Base-by-base conservation (phyloP, 306 rosid genomes). In the Pyrus pyrifolia region DNA sequence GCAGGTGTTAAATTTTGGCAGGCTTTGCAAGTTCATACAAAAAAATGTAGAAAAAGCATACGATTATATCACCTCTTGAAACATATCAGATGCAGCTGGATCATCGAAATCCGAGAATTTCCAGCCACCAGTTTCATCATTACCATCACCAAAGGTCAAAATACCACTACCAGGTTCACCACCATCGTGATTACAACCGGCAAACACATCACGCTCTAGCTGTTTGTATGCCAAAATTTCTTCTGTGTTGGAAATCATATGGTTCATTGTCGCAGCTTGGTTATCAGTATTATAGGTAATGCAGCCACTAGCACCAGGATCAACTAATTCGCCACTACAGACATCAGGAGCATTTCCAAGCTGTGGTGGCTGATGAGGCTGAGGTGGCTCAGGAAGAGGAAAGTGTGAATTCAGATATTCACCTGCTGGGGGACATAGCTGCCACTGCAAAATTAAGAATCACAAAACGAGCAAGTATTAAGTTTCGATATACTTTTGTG, bases 271-370 rank as follows among this genome's bases (percentile, higher is more conserved):
- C 1, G 70, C 27, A 65, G 70, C 49, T 33, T 35, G 70, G 7
- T 60, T 29, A 35, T 17, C 49, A 19, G 44, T 8, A 65, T 19
- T 18, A 8, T 42, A 19, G 70, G 17, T 12, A 0, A 60, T 5
- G 66, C 15, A 27, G 58, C 40, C 30, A 46, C 8, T 10, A 64
- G 63, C 72, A 57, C 81, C 84, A 18, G 81, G 57, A 35, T 80
- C 60, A 55, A 55, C 21, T 8, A 8, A 25, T 60, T 60, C 2
- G 25, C 14, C 66, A 60, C 18, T 5, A 60, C 17, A 60, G 33
- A 25, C 18, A 25, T 25, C 10, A 25, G 66, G 66, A 11, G 35
- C 66, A 13, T 60, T 60, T 60, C 35, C 66, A 14, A 25, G 31
- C 66, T 60, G 35, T 25, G 66, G 66, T 13, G 15, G 66, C 19